Percentiles rank a stretch among this genome's conserved stretches.
phyloP scores from a whole-genome alignment of 2,329 filamentous ascomycete genomes.

The Monosporascus sp. region DNA sequence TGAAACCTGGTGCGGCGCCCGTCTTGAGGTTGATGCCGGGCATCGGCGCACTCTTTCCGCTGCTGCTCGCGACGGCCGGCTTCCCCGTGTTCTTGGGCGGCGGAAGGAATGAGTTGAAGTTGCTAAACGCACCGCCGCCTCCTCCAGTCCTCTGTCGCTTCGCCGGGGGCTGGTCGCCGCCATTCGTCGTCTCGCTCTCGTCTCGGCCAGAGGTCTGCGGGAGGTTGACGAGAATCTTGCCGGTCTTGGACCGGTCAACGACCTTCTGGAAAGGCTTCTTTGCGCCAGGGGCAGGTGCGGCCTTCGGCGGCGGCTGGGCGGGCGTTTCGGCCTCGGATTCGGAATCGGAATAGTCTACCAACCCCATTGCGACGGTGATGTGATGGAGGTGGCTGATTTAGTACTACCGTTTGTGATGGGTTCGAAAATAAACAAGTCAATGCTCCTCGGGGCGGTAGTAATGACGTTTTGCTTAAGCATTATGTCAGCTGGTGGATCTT shows the following conservation, averaged over 20 bases:
- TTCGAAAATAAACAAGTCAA: too few species aligned
- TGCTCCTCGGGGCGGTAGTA: too few species aligned
- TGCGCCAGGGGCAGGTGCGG: conserved; percentile 22
- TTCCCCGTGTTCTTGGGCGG: conserved; percentile 63
- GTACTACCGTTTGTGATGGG: too few species aligned
- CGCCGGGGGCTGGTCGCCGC: conserved; percentile 53
- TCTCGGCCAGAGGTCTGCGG: conserved; percentile 46
- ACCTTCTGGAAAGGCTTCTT: conserved; percentile 72
- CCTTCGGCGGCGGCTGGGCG: conserved; percentile 36
- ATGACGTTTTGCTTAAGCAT: too few species aligned
- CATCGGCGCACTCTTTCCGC: conserved; percentile 35
- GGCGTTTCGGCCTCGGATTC: conserved; percentile 60
- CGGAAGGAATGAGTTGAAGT: conserved; percentile 82
- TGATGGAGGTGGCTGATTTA: too few species aligned
- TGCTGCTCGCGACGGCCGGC: conserved; percentile 26
- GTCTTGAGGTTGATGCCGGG: conserved; percentile 73
- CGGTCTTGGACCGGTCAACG: conserved; percentile 72
- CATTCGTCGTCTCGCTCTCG: conserved; percentile 23
- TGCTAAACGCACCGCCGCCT: conserved; percentile 57
- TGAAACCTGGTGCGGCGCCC: conserved; percentile 76
- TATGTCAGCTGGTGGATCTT: too few species aligned
- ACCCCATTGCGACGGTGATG: conserved; percentile 49
- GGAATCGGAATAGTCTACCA: conserved; percentile 81
- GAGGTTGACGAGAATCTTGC: conserved; percentile 79
- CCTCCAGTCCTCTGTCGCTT: conserved; percentile 60